Conservation (phyloP, 345 rosid genomes). For the Syzygium aromaticum region DNA sequence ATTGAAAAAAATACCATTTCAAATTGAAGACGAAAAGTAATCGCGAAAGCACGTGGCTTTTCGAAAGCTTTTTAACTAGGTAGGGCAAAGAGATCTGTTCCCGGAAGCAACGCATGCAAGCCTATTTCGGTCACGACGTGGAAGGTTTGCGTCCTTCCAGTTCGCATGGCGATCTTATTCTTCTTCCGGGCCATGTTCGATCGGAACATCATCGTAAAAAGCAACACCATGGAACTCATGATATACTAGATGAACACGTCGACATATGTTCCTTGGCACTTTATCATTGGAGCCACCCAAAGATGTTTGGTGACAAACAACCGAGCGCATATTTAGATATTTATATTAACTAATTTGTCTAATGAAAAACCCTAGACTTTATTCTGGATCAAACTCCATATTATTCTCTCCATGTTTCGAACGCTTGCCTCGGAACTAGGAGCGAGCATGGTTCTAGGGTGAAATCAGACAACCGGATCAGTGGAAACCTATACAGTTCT, state of each 20-base stretch:
- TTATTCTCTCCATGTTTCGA: not conserved
- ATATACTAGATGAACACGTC: not conserved
- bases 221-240: not conserved
- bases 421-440: not conserved
- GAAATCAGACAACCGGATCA: no score
- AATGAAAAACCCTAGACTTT: not conserved
- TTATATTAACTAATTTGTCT: not conserved
- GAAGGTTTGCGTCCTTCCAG: not conserved
- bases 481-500: no score
- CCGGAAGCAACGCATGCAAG: not conserved
- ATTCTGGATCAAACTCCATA: not conserved
- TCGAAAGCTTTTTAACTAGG: not conserved
- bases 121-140: not conserved
- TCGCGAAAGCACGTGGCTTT: not conserved
- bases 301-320: not conserved
- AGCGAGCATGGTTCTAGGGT: no score
- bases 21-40: not conserved
- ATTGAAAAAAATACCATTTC: not conserved
- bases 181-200: not conserved
- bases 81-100: not conserved
- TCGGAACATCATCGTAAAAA: not conserved
- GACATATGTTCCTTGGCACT: not conserved
- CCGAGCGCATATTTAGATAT: not conserved
- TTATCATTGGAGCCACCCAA: not conserved
- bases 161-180: not conserved